phyloP scores from a whole-genome alignment of 2,329 filamentous ascomycete genomes.

The Clarireedia monteithiana region DNA sequence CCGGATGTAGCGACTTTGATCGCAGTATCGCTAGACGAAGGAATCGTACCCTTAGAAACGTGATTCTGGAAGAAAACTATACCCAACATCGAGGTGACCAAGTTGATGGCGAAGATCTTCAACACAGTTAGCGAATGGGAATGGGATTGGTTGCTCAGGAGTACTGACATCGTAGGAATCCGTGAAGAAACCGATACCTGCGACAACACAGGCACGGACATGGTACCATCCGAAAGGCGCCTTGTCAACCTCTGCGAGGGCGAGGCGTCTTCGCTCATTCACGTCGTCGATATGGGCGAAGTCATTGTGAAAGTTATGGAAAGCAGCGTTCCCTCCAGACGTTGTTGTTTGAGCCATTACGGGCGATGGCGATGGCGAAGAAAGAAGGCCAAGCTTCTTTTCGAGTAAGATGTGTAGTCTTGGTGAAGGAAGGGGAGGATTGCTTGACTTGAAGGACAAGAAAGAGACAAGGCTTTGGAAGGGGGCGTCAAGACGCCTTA shows the following conservation, averaged over 20 bases:
- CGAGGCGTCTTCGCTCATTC: constrained; percentile 70
- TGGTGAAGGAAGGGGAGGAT: background rate
- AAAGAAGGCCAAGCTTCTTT: background rate
- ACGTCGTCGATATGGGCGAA: constrained; percentile 59
- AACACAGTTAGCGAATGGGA: constrained; percentile 10
- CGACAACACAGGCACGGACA: constrained; percentile 66
- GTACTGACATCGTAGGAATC: constrained; percentile 75
- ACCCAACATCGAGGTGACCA: constrained; percentile 27
- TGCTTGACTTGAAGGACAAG: constrained; percentile 14
- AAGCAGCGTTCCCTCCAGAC: constrained; percentile 59
- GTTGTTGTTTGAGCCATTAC: constrained; percentile 41
- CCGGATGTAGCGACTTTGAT: constrained; percentile 82
- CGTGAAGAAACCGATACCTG: constrained; percentile 82
- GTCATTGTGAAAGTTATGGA: constrained; percentile 73
- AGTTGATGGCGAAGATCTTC: constrained; percentile 28
- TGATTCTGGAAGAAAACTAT: constrained; percentile 23
- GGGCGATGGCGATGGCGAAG: constrained; percentile 58
- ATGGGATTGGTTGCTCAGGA: constrained; percentile 29
- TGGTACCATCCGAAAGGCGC: constrained; percentile 77
- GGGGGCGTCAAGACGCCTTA: background rate
- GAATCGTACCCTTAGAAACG: constrained; percentile 45
- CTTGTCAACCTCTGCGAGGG: constrained; percentile 74
- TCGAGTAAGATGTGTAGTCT: background rate
- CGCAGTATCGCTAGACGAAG: constrained; percentile 62
- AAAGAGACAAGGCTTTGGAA: background rate